phyloP scores from a whole-genome alignment of 2,329 filamentous ascomycete species.

The Endothia cerciana region DNA sequence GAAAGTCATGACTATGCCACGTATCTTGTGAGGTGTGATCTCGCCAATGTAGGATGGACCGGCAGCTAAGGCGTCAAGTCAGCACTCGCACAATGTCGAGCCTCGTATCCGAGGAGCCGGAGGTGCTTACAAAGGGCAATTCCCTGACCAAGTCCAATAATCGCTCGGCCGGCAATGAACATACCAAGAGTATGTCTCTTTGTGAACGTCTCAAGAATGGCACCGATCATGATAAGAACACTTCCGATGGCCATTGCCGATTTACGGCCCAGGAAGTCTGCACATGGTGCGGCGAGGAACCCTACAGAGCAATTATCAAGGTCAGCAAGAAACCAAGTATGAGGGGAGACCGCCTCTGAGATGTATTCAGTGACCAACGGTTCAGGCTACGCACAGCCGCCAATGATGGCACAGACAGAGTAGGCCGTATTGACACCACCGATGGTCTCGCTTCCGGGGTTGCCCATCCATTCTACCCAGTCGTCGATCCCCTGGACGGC shows the following conservation, averaged over 20 bases:
- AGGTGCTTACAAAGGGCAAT: conserved; percentile 53
- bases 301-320: neutral
- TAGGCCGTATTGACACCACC: conserved; percentile 68
- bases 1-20: conserved; percentile 70
- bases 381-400: conserved; percentile 54
- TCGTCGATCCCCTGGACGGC: conserved; percentile 69
- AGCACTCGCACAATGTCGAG: conserved; percentile 28
- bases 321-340: neutral
- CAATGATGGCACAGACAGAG: conserved; percentile 70
- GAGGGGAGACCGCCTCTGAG: neutral
- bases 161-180: conserved; percentile 70
- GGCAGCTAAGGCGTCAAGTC: conserved; percentile 55
- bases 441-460: conserved; percentile 43
- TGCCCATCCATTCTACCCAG: conserved; percentile 67
- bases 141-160: conserved; percentile 73
- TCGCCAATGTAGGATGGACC: conserved; percentile 75
- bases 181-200: conserved; percentile 63
- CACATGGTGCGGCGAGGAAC: conserved; percentile 69
- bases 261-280: conserved; percentile 65
- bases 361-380: neutral
- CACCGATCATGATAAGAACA: conserved; percentile 67
- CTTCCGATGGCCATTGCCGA: conserved; percentile 68
- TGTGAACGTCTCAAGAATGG: conserved; percentile 69
- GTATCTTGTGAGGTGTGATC: conserved; percentile 65
- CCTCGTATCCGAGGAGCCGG: no score